Evolutionary conservation across 345 rosid genomes (phyloP), one percentile per base, ranked within the genome.

Genomic region (Salix caprea): DNA sequence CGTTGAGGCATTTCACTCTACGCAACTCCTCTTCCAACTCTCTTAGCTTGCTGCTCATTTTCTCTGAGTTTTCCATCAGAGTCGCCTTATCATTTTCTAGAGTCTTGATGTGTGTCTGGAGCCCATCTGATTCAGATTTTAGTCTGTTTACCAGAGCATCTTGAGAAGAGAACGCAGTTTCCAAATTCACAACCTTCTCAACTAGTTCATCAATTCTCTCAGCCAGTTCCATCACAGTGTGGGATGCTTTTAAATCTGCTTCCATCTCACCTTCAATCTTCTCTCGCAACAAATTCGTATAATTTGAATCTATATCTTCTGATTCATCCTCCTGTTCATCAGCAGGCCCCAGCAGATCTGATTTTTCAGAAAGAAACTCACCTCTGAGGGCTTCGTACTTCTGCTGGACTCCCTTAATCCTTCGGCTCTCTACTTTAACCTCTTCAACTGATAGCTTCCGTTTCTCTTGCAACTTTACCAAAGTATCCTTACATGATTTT

Each of bases 121-220:
- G 84, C 56, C 58, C 87, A 66, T 88, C 90, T 9, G 94, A 83
- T 67, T 91, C 93, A 60, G 89, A 84, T 82, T 84, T 86, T 65
- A 91, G 76, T 71, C 85, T 86, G 79, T 80, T 84, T 36, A 95
- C 88, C 80, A 85, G 69, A 62, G 97, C 88, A 62, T 72, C 75
- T 73, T 95, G 94, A 78, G 97, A 89, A 7, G 88, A 85, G 28
- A 89, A 87, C 8, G 76, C 81, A 13, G 86, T 83, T 80, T 93
- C 97, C 82, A 92, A 78, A 36, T 73, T 79, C 52, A 86, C 89
- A 46, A 93, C 91, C 78, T 85, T 92, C 5, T 91, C 88, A n/a
- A 89, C 97, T 74, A 93, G 91, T 74, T 88, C 89, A 74, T 95
- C 92, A 34, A 95, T 87, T 74, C 83, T 95, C 73, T 89, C 96